Base-by-base conservation (phyloP, 2,329 filamentous ascomycete species). In the Fusarium guadeloupense region DNA sequence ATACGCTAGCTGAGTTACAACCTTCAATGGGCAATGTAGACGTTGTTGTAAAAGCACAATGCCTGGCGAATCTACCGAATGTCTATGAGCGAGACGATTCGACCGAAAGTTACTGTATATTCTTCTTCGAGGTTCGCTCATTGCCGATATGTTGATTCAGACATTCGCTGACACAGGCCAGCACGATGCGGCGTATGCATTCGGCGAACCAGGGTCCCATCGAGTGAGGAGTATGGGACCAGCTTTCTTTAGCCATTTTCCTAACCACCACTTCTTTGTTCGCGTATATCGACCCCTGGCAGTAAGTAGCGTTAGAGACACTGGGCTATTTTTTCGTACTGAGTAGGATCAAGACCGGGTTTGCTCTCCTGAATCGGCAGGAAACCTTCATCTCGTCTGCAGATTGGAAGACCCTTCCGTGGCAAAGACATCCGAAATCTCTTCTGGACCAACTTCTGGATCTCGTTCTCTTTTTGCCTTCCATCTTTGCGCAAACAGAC, bases 191-290 rank as follows among this genome's bases (percentile, higher is more conserved):
- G 78, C 77, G 9, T 69, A 75, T 21, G 59, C 74, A 5, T 70
- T 74, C 6, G 80, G 77, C 77, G 75, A 75, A 56, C 69, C 75
- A 16, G 68, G 75, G 3, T 65, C 75, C 2, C 67, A 73, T 14
- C 71, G 78, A 30, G 64, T 67, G 45, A 75, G 75, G 40, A 75
- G 74, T 20, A 69, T 75, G 16, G 83, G 83, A 0, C 81, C 84
- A 1, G 71, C 73, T 4, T 70, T 73, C 35, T 86, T 84, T 57
- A 75, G 75, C 31, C 71, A 71, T 0, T 86, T 86, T 47, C 84
- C 84, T 3, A 76, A 80, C 10, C 84, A 86, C 54, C 83, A 86
- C 65, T 85, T 84, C 67, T 86, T 86, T 51, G 78, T 80, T 20
- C 78, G 83, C 10, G 77, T 86, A 6, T 86, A 82, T 61, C 79